Base-by-base conservation (phyloP, 768 basidiomycete genomes). In the Mycena haematopus region DNA sequence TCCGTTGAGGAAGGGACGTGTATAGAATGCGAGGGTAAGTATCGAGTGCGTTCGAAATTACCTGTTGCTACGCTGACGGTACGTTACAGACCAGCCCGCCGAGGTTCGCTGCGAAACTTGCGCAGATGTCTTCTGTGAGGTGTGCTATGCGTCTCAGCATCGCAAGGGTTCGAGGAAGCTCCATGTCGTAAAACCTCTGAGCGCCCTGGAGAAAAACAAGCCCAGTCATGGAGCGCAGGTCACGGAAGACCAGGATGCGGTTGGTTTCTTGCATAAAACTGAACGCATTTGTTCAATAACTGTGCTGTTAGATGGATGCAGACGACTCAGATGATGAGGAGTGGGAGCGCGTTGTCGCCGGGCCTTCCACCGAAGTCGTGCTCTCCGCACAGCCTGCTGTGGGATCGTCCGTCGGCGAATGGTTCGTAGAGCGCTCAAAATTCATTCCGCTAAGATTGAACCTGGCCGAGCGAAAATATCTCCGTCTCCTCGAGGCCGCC, bases 111-210 rank as follows among this genome's bases (percentile, higher is more conserved):
- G 93, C 70, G 86, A 89, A 70, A 81, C 83, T 13, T 95, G 93
- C 72, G 76, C 70, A 3, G 93, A 94, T 71, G 74, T 80, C 21
- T 94, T 87, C 70, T 94, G 93, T 63, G 89, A 93, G 71, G 93
- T 95, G 24, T 95, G 93, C 79, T 95, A 90, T 73, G 84, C 89
- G 11, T 84, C 92, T 0, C 91, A 91, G 70, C 93, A 95, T 73
- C 79, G 92, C 50, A 95, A 94, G 68, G 93, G 93, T 9, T 81
- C 87, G 2, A 82, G 93, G 52, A 92, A 88, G 73, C 74, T 73
- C 38, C 93, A 94, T 72, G 70, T 74, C 7, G 77, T 79, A 15
- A 88, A 81, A 66, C 77, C 84, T 40, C 68, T 92, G 35, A 65
- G 70, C 66, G 58, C 68, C 35, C 56, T 64, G 53, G 62, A 72